phyloP scores from a whole-genome alignment of 768 basidiomycete genomes.

The Kwoniella sp. region DNA sequence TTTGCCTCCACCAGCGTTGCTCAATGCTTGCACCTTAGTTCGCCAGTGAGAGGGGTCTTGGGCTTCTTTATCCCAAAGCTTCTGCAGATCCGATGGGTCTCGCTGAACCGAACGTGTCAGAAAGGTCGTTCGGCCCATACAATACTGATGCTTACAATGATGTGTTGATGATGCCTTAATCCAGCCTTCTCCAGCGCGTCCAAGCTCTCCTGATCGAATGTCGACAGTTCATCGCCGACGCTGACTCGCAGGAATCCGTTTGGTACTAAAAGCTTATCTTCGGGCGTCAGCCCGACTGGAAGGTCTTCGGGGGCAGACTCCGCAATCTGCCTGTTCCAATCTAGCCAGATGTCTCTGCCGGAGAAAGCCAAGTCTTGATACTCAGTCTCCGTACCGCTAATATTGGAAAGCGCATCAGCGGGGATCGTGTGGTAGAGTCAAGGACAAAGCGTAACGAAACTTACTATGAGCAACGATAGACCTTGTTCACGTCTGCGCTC shows the following conservation, averaged over 20 bases:
- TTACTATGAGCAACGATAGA: slow-evolving; percentile 36
- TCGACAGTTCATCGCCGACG: slow-evolving; percentile 20
- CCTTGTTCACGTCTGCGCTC: slow-evolving; percentile 38
- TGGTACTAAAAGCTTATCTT: slow-evolving; percentile 24
- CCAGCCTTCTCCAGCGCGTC: slow-evolving; percentile 32
- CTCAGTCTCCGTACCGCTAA: slow-evolving; percentile 30
- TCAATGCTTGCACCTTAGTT: slow-evolving; percentile 24
- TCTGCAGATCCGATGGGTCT: slow-evolving; percentile 8
- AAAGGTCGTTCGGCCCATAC: too few species aligned
- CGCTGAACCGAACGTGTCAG: background rate
- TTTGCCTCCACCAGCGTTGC: slow-evolving; percentile 14
- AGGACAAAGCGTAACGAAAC: background rate
- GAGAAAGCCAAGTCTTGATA: slow-evolving; percentile 40
- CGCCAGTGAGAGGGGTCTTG: slow-evolving; percentile 15
- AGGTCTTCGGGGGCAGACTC: slow-evolving; percentile 20
- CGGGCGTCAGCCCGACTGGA: slow-evolving; percentile 28
- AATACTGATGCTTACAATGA: slow-evolving; percentile 17
- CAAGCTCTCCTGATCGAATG: slow-evolving; percentile 29
- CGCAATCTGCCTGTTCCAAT: slow-evolving; percentile 37
- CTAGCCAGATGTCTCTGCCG: slow-evolving; percentile 30
- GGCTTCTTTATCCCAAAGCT: slow-evolving; percentile 10
- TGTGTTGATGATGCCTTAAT: slow-evolving; percentile 29
- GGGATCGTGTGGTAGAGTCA: background rate
- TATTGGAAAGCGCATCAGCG: background rate
- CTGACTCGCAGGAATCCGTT: slow-evolving; percentile 32